A percentile compares a stretch with the other conserved stretches of the same genome.
phyloP scores from a whole-genome alignment of 75 land plant species.

The Isoetes taiwanensis region DNA sequence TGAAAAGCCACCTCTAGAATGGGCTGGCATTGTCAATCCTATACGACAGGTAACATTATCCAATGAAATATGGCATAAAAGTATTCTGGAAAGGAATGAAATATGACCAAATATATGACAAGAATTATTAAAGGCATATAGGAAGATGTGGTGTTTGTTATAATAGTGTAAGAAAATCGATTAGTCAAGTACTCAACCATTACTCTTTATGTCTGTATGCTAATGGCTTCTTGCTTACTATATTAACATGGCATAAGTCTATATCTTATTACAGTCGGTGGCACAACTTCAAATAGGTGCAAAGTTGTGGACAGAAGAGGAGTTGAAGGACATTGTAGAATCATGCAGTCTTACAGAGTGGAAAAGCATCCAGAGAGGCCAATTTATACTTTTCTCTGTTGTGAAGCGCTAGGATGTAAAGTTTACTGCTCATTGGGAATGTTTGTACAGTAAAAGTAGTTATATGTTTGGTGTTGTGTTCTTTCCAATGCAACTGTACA shows the following conservation, averaged over 20 bases:
- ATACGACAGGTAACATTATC: conserved; percentile 31
- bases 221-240: no score
- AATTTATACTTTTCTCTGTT: conserved; percentile 56
- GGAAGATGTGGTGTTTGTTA: no score
- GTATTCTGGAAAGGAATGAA: neutral
- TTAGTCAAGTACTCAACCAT: no score
- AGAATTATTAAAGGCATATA: neutral
- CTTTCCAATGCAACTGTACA: no score
- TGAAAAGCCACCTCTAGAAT: no score
- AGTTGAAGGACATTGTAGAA: conserved; percentile 49
- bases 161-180: no score
- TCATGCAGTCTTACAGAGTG: conserved; percentile 46
- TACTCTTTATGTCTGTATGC: no score
- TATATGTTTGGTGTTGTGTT: no score
- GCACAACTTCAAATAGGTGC: conserved; percentile 15
- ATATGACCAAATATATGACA: neutral
- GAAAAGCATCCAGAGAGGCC: conserved; percentile 31
- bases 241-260: no score
- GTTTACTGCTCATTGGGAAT: no score
- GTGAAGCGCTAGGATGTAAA: no score
- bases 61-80: neutral
- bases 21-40: conserved; percentile 17
- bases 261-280: conserved; percentile 25
- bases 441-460: no score
- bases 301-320: conserved; percentile 34